Conservation (phyloP, 2,329 filamentous ascomycete genomes). For the Colletotrichum theobromicola region DNA sequence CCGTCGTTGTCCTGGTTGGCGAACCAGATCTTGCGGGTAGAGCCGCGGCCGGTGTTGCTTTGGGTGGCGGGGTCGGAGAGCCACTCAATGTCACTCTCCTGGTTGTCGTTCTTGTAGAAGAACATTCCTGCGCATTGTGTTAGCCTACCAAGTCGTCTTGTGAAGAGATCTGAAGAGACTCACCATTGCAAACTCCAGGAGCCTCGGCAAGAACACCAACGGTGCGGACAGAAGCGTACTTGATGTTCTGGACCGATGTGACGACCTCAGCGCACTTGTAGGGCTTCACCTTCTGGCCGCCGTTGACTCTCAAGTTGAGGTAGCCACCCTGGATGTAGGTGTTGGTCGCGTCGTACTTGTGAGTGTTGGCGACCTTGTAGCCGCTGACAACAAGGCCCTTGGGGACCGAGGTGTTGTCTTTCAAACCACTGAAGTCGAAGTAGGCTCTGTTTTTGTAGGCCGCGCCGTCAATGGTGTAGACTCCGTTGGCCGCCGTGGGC, state of each 20-base stretch:
- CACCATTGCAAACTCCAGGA: conserved; percentile 35
- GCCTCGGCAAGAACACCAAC: conserved; percentile 30
- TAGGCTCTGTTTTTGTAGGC: background rate
- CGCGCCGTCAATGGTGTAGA: background rate
- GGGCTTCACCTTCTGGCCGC: conserved; percentile 27
- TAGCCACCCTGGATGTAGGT: conserved; percentile 29
- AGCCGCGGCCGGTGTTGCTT: conserved; percentile 26
- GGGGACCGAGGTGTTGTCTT: conserved; percentile 18
- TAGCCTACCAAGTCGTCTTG: background rate
- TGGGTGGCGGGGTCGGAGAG: conserved; percentile 30
- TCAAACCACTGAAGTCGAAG: conserved; percentile 1
- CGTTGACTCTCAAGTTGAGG: conserved; percentile 31
- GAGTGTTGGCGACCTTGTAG: conserved; percentile 22
- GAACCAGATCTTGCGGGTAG: conserved; percentile 29
- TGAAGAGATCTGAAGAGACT: background rate
- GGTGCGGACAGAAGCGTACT: conserved; percentile 33
- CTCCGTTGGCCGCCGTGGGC: background rate
- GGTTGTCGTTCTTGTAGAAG: conserved; percentile 30
- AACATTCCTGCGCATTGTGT: conserved; percentile 30
- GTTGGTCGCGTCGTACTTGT: conserved; percentile 18
- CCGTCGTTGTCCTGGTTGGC: conserved; percentile 33
- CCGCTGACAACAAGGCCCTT: conserved; percentile 25
- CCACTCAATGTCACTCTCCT: conserved; percentile 37
- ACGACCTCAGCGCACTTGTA: conserved; percentile 28
- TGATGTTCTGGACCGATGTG: conserved; percentile 30